Base-by-base conservation (phyloP, 1,284 basidiomycete species). In the Tylopilus orsonianus region DNA sequence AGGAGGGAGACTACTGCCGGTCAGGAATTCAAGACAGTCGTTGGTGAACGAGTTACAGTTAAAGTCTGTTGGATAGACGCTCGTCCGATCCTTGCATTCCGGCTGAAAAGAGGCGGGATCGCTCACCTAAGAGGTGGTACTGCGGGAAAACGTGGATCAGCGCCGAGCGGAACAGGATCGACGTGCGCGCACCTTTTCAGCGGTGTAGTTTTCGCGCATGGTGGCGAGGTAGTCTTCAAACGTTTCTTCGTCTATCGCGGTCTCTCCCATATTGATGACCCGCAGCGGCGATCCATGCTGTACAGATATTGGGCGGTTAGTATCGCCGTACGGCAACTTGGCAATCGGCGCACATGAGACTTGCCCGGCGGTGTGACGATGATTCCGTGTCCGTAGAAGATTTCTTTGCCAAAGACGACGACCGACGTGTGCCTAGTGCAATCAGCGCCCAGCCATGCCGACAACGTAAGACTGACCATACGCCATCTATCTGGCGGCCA, bases 21-120 rank as follows among this genome's bases (percentile, higher is more conserved):
- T 93, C 42, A 95, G 70, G 63, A 95, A 93, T 2, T 87, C 91
- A 27, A 92, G 70, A 44, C 84, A 83, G 56, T 96, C 93, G 51
- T 89, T 90, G 0, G 92, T 93, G 59, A 97, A 97, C 2, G 89
- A 87, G 65, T 95, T 95, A 67, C 92, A 95, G 57, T 91, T 92
- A 56, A 90, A 90, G 40, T 91, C 88, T 89, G 35, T 27, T 55
- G 18, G 13, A 30, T 18, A 29, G 27, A 5, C 22, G 10, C 2
- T 37, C 19, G 13, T 24, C 53, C 18, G 34, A 20, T 24, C 33
- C 18, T 32, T 41, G 16, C 26, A 5, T 19, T 26, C 18, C 6
- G 13, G 18, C n/a, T 1, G 14, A 22, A 10, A 20, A 23, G 13
- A 29, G 20, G 9, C 14, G n/a, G 8, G 29, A 29, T 29, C 20